Evolutionary conservation across 768 basidiomycete species (phyloP).

Genomic region (Clavulina sp.): DNA sequence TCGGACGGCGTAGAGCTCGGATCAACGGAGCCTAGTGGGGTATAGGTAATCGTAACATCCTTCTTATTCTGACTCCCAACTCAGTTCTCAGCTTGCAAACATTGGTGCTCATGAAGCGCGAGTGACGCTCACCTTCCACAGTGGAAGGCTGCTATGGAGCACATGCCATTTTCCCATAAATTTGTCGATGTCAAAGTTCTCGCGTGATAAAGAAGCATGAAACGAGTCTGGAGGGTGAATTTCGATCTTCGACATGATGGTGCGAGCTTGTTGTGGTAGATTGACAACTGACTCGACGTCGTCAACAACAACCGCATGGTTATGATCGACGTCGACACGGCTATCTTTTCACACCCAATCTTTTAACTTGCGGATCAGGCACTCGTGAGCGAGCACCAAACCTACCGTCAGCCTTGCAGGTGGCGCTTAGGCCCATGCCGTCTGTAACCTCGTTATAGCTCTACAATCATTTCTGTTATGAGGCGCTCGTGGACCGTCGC

Average conservation of each 20-base stretch:
- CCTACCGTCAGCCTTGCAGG: too few species aligned
- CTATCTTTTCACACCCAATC: too few species aligned
- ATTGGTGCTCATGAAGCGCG: background rate
- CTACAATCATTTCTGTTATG: too few species aligned
- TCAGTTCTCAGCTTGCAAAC: background rate
- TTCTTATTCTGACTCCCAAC: slow-evolving; percentile 19
- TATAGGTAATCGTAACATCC: slow-evolving; percentile 27
- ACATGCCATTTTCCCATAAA: slow-evolving; percentile 20
- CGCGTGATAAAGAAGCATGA: background rate
- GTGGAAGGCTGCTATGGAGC: slow-evolving; percentile 24
- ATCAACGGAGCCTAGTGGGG: slow-evolving; percentile 12
- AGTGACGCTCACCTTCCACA: slow-evolving; percentile 24
- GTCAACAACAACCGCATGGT: too few species aligned
- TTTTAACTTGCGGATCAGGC: too few species aligned
- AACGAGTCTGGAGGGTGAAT: background rate
- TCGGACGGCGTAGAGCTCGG: slow-evolving; percentile 1
- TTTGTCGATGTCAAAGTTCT: slow-evolving; percentile 11
- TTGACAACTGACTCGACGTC: too few species aligned
- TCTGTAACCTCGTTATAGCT: too few species aligned
- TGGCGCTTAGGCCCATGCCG: too few species aligned
- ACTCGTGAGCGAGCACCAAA: too few species aligned
- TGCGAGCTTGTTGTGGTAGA: too few species aligned
- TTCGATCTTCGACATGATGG: background rate
- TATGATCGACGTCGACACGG: too few species aligned
- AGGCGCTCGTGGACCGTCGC: too few species aligned